phyloP scores from a whole-genome alignment of 768 basidiomycete genomes.

The Pleurotus ostreatus region DNA sequence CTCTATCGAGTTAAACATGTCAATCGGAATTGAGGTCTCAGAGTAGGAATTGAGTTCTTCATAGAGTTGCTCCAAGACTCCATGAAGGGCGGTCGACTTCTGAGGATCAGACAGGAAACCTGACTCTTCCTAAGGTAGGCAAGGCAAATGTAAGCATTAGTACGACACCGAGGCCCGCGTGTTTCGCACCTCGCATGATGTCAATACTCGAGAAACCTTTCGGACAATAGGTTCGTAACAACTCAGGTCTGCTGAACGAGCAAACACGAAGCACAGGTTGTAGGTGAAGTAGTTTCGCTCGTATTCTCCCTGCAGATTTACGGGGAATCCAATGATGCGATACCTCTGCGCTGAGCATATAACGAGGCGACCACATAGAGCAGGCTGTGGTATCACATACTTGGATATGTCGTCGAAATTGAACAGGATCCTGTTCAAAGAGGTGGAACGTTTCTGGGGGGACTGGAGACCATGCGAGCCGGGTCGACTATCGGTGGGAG shows the following conservation, averaged over 20 bases:
- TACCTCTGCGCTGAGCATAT: constrained; percentile 78
- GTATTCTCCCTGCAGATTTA: constrained; percentile 73
- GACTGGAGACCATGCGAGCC: constrained; percentile 38
- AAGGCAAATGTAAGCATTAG: constrained; percentile 4
- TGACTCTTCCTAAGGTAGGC: constrained; percentile 69
- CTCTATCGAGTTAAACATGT: constrained; percentile 92
- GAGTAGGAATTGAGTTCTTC: constrained; percentile 98
- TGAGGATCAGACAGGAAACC: constrained; percentile 75
- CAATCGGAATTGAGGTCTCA: constrained; percentile 89
- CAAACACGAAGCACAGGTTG: constrained; percentile 96
- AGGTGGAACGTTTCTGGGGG: constrained; percentile 45
- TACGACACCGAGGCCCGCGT: not conserved
- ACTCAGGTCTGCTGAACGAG: constrained; percentile 83
- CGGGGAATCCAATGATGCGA: constrained; percentile 90
- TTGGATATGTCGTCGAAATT: constrained; percentile 90
- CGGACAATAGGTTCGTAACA: constrained; percentile 96
- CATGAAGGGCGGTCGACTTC: constrained; percentile 64
- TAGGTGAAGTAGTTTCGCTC: constrained; percentile 77
- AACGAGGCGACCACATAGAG: constrained; percentile 85
- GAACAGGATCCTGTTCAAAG: constrained; percentile 60
- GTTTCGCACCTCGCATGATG: constrained; percentile 67
- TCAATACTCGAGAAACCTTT: constrained; percentile 88
- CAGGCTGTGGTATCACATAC: constrained; percentile 87
- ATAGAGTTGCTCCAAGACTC: constrained; percentile 92
- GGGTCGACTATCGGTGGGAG: constrained; percentile 40